Conservation (phyloP, 148 eudicot species). For the Diospyros kaki region DNA sequence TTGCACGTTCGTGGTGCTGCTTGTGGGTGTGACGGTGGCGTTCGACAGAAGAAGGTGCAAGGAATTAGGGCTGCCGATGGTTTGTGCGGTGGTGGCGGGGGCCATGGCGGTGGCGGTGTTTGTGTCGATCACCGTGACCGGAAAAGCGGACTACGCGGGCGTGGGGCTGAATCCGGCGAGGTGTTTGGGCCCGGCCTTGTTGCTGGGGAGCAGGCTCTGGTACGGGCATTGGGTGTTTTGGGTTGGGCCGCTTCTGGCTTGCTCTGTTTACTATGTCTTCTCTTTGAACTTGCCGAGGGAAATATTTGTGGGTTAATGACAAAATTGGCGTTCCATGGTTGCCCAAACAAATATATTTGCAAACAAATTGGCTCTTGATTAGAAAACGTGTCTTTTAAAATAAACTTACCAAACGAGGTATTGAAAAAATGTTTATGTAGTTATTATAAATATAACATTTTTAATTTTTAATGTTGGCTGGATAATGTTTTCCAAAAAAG, state of each 20-base stretch:
- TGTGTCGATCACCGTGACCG: constrained; percentile 13
- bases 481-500: no score
- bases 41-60: constrained; percentile 10
- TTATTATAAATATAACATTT: no score
- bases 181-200: constrained; percentile 4
- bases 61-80: constrained; percentile 3
- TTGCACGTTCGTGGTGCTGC: constrained; percentile 5
- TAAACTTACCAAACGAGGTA: no score
- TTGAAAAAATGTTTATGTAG: no score
- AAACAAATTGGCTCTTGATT: no score
- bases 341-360: no score
- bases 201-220: constrained; percentile 3
- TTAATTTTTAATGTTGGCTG: no score
- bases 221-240: constrained; percentile 17
- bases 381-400: no score
- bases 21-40: constrained; percentile 9
- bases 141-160: neutral
- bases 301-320: neutral
- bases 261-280: neutral
- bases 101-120: constrained; percentile 10
- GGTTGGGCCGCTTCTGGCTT: constrained; percentile 9
- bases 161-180: constrained; percentile 8
- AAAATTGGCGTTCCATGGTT: neutral
- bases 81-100: constrained; percentile 11
- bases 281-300: constrained; percentile 1